Percentiles rank a stretch among this genome's conserved stretches.
phyloP scores from a whole-genome alignment of 352 stramenopile species.

The Globisporangium solare region DNA sequence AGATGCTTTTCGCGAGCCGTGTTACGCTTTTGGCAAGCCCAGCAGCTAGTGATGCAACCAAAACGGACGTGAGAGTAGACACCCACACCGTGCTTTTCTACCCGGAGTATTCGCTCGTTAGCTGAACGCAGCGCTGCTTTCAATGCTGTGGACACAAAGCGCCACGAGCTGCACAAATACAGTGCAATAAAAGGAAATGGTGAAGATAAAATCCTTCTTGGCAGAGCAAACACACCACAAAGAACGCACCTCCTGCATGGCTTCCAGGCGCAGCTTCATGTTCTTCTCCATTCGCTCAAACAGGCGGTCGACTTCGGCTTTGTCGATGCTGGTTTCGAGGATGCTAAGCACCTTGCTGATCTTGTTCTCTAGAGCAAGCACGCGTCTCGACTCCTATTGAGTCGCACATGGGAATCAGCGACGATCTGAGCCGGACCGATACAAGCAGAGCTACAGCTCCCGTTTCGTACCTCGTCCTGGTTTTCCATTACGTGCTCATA shows the following conservation, averaged over 20 bases:
- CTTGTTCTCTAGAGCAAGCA: slow-evolving; percentile 32
- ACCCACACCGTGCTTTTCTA: too few species aligned
- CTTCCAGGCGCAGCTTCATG: slow-evolving; percentile 45
- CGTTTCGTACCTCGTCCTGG: slow-evolving; percentile 24
- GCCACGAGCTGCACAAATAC: slow-evolving; percentile 26
- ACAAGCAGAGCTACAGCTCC: too few species aligned
- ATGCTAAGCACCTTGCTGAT: slow-evolving; percentile 33
- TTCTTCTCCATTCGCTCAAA: slow-evolving; percentile 36
- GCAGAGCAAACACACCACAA: not conserved
- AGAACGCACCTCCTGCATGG: slow-evolving; percentile 39
- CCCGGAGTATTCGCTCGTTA: too few species aligned
- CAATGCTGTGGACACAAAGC: slow-evolving; percentile 27
- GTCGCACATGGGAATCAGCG: not conserved
- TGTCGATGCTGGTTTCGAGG: slow-evolving; percentile 28
- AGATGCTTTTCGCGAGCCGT: too few species aligned
- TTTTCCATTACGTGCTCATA: slow-evolving; percentile 22
- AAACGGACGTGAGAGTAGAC: too few species aligned
- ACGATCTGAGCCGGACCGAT: not conserved
- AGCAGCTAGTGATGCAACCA: too few species aligned
- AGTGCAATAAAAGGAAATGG: slow-evolving; percentile 1
- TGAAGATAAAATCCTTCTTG: not conserved
- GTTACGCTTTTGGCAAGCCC: too few species aligned
- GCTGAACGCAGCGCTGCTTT: not conserved
- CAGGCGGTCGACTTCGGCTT: slow-evolving; percentile 29
- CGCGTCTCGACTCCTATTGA: slow-evolving; percentile 20